Conservation (phyloP, 2,329 filamentous ascomycete species). For the Microdochium bolleyi region DNA sequence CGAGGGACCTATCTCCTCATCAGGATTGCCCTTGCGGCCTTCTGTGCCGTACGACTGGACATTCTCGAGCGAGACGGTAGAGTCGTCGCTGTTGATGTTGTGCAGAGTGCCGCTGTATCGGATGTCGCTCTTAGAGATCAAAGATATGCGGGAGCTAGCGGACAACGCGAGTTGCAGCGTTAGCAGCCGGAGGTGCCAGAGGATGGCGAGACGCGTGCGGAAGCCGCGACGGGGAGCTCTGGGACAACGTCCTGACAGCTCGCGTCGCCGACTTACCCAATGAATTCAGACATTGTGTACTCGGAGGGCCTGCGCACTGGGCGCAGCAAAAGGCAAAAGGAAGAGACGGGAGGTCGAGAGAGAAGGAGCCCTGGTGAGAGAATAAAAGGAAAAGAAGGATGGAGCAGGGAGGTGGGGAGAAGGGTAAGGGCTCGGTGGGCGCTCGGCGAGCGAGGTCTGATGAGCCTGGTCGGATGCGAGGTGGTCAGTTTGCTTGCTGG, state of each 20-base stretch:
- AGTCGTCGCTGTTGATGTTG: conserved; percentile 96
- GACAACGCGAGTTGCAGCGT: conserved; percentile 9
- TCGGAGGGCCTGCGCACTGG: conserved; percentile 11
- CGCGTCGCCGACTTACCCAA: conserved; percentile 36
- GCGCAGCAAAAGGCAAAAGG: conserved; percentile 9
- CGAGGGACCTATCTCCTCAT: conserved; percentile 76
- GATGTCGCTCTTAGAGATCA: conserved; percentile 97
- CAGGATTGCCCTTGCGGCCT: conserved; percentile 69
- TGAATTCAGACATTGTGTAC: conserved; percentile 48
- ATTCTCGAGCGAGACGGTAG: conserved; percentile 94
- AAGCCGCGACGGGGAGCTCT: conserved; percentile 7
- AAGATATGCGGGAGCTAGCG: conserved; percentile 78
- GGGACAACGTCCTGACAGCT: conserved; percentile 8
- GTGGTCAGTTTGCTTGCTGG: neutral
- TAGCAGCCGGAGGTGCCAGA: conserved; percentile 15
- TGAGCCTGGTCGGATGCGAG: neutral
- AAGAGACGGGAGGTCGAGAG: conserved; percentile 3
- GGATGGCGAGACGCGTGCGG: neutral
- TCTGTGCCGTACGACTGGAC: conserved; percentile 93
- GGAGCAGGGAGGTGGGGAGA: neutral
- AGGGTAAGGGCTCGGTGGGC: neutral
- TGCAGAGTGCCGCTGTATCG: conserved; percentile 95
- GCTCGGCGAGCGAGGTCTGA: neutral
- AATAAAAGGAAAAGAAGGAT: neutral
- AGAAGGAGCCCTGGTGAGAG: neutral